phyloP scores from a whole-genome alignment of 2,329 filamentous ascomycete genomes.

The Xenoacremonium recifei region DNA sequence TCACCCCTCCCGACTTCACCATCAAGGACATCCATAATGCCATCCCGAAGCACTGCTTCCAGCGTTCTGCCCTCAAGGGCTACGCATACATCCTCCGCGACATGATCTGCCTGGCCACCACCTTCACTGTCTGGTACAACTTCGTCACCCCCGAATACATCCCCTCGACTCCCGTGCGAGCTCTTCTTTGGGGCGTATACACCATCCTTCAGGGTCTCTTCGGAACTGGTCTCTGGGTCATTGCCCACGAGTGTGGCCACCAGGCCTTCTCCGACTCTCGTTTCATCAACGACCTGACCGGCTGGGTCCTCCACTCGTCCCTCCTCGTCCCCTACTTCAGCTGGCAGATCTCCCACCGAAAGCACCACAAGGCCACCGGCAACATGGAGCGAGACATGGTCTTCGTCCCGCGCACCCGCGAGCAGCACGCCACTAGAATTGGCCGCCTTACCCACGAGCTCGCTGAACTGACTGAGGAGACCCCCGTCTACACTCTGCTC shows the following conservation, averaged over 20 bases:
- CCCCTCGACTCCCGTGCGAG: slow-evolving; percentile 66
- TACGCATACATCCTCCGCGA: slow-evolving; percentile 85
- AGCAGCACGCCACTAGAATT: slow-evolving; percentile 73
- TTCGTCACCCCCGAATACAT: slow-evolving; percentile 84
- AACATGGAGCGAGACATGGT: slow-evolving; percentile 99
- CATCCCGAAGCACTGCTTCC: slow-evolving; percentile 95
- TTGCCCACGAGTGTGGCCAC: slow-evolving; percentile 97
- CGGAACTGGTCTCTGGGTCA: slow-evolving; percentile 90
- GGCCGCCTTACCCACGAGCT: slow-evolving; percentile 79
- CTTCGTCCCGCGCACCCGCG: slow-evolving; percentile 89
- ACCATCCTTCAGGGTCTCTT: slow-evolving; percentile 89
- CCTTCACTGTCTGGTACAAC: slow-evolving; percentile 86
- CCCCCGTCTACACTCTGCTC: slow-evolving; percentile 75
- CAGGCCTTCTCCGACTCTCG: slow-evolving; percentile 94
- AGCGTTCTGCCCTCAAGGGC: slow-evolving; percentile 75
- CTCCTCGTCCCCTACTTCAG: slow-evolving; percentile 97
- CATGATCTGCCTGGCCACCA: slow-evolving; percentile 65
- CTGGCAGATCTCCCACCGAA: slow-evolving; percentile 98
- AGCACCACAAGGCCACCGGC: slow-evolving; percentile 99
- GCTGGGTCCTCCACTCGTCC: slow-evolving; percentile 85
- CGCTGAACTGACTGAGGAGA: slow-evolving; percentile 89
- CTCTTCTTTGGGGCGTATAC: slow-evolving; percentile 61
- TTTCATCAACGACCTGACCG: slow-evolving; percentile 84
- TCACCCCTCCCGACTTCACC: slow-evolving; percentile 90
- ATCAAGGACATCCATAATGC: slow-evolving; percentile 97